phyloP scores from a whole-genome alignment of 116 monocot genomes.

The Phalaenopsis hybrid region DNA sequence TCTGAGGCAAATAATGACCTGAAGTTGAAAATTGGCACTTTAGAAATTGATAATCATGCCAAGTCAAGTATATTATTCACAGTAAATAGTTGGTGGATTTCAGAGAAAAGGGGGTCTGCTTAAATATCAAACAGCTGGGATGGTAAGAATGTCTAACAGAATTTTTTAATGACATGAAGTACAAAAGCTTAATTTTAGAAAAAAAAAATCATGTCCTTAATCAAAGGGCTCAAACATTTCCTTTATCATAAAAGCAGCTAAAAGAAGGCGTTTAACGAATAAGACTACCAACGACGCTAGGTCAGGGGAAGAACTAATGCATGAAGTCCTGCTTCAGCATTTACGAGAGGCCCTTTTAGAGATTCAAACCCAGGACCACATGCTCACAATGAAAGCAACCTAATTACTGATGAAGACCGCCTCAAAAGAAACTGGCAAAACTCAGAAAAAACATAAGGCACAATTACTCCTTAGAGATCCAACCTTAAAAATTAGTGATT shows the following conservation, averaged over 20 bases:
- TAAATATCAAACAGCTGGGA: neutral
- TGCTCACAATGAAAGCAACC: too few relatives aligned
- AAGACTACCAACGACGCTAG: neutral
- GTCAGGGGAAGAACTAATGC: neutral
- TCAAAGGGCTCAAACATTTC: neutral
- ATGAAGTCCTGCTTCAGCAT: neutral
- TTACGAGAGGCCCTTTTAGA: too few relatives aligned
- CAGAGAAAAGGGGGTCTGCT: neutral
- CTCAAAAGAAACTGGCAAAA: neutral
- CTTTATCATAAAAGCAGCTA: neutral
- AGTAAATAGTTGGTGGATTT: neutral
- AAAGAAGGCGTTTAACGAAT: neutral
- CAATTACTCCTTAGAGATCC: neutral
- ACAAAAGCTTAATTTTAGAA: neutral
- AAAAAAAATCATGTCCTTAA: neutral
- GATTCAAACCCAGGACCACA: too few relatives aligned
- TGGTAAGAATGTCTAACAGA: neutral
- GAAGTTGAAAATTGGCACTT: slow-evolving; percentile 9
- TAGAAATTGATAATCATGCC: neutral
- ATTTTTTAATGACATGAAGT: neutral
- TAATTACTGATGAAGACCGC: too few relatives aligned
- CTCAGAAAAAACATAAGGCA: neutral
- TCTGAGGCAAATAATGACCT: slow-evolving; percentile 69
- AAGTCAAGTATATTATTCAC: neutral
- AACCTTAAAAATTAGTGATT: neutral